Percentiles rank a stretch among this genome's conserved stretches.
Evolutionary conservation across 345 rosid genomes (phyloP).

Genomic region (Anacardium occidentale): DNA sequence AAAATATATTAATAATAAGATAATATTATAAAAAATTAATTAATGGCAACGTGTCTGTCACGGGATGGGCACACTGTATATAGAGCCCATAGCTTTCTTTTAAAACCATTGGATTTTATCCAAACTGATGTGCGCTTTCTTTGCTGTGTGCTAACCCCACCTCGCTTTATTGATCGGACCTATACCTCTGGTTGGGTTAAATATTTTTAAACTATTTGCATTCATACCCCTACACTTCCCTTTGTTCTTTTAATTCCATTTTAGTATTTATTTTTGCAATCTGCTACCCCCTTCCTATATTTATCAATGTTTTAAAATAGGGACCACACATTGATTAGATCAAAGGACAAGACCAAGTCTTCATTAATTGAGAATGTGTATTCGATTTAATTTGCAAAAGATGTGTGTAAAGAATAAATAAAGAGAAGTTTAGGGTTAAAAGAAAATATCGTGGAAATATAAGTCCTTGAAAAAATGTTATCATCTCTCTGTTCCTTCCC

Average conservation of each 20-base stretch:
- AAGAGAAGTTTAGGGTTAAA: neutral
- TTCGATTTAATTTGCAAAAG: neutral
- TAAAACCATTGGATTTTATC: slow-evolving; percentile 30
- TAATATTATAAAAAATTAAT: too few relatives aligned
- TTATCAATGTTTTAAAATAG: too few relatives aligned
- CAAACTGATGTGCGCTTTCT: neutral
- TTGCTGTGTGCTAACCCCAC: neutral
- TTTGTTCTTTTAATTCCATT: neutral
- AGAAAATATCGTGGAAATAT: neutral
- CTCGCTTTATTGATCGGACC: neutral
- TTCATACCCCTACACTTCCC: neutral
- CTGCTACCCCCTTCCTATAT: too few relatives aligned
- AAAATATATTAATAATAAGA: too few relatives aligned
- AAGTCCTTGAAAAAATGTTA: neutral
- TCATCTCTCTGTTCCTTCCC: neutral
- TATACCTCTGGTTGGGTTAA: too few relatives aligned
- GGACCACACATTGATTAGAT: too few relatives aligned
- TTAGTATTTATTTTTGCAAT: neutral
- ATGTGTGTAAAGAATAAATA: neutral
- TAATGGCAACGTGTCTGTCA: too few relatives aligned
- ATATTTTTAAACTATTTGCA: slow-evolving; percentile 2
- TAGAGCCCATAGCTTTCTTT: slow-evolving; percentile 26
- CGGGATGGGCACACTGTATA: too few relatives aligned
- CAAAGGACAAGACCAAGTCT: too few relatives aligned
- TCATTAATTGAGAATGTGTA: too few relatives aligned